Conservation (phyloP, 164 flowering plant species). For the Macadamia integrifolia region DNA sequence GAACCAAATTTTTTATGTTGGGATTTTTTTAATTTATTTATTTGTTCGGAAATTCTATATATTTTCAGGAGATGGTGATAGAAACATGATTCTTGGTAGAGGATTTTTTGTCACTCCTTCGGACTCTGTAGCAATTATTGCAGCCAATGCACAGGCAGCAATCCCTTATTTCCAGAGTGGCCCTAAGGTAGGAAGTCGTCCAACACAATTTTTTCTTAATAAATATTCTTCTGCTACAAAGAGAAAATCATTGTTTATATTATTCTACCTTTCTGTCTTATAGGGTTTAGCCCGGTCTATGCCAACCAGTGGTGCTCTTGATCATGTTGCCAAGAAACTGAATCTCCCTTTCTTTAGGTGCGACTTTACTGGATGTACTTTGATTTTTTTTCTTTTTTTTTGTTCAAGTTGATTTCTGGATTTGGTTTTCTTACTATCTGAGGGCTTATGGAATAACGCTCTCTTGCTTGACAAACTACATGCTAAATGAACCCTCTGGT, state of each 20-base stretch:
- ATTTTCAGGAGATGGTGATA: constrained; percentile 88
- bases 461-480: constrained; percentile 4
- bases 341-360: constrained; percentile 91
- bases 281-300: constrained; percentile 98
- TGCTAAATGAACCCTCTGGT: constrained; percentile 7
- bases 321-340: constrained; percentile 82
- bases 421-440: background rate
- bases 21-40: background rate
- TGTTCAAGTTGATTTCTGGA: background rate
- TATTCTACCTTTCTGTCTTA: background rate
- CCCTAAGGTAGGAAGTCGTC: constrained; percentile 52
- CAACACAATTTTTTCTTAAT: background rate
- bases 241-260: background rate
- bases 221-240: background rate
- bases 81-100: constrained; percentile 92
- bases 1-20: background rate
- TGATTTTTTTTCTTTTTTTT: background rate
- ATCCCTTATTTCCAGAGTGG: constrained; percentile 87
- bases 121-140: constrained; percentile 95
- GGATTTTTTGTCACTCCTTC: constrained; percentile 92
- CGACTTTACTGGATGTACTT: background rate
- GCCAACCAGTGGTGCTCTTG: constrained; percentile 99
- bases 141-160: constrained; percentile 89
- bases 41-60: too few species aligned
- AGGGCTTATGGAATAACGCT: background rate